phyloP scores from a whole-genome alignment of 2,329 filamentous ascomycete genomes.

The Sporothrix dimorphospora region DNA sequence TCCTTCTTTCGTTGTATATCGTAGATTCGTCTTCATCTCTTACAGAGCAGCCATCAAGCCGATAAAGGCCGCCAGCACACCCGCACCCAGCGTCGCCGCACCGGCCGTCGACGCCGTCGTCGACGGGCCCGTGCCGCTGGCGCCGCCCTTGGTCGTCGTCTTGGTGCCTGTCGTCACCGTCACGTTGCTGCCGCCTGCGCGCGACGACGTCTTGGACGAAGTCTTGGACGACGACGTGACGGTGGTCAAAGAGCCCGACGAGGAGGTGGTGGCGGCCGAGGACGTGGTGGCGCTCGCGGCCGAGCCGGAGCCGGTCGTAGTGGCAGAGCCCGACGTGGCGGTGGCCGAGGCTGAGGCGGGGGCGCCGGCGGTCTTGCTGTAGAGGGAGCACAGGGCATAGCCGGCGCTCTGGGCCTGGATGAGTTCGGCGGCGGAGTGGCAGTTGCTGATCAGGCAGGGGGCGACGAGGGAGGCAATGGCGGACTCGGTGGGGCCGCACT shows the following conservation, averaged over 20 bases:
- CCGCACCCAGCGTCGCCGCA: constrained; percentile 19
- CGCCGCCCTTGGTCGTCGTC: constrained; percentile 17
- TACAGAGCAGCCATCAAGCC: constrained; percentile 29
- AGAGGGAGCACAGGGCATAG: constrained; percentile 39
- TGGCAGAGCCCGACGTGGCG: constrained; percentile 1
- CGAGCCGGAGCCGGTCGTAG: constrained; percentile 22
- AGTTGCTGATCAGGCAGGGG: constrained; percentile 42
- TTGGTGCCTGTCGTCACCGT: constrained; percentile 28
- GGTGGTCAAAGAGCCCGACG: constrained; percentile 22
- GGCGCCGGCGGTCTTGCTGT: constrained; percentile 35
- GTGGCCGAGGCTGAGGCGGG: constrained; percentile 25
- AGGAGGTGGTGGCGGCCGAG: neutral
- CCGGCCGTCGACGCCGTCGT: constrained; percentile 9
- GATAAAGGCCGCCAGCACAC: constrained; percentile 24
- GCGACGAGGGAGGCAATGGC: constrained; percentile 40
- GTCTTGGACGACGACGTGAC: neutral
- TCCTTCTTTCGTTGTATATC: neutral
- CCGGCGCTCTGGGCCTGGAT: constrained; percentile 40
- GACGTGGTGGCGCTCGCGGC: neutral
- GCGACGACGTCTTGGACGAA: neutral
- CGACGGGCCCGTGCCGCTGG: neutral
- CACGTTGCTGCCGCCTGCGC: constrained; percentile 24
- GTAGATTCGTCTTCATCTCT: neutral
- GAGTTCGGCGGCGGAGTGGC: constrained; percentile 38
- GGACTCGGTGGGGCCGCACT: constrained; percentile 48